Evolutionary conservation across 2,329 filamentous ascomycete genomes (phyloP).

Genomic region (Stagonosporopsis vannaccii): DNA sequence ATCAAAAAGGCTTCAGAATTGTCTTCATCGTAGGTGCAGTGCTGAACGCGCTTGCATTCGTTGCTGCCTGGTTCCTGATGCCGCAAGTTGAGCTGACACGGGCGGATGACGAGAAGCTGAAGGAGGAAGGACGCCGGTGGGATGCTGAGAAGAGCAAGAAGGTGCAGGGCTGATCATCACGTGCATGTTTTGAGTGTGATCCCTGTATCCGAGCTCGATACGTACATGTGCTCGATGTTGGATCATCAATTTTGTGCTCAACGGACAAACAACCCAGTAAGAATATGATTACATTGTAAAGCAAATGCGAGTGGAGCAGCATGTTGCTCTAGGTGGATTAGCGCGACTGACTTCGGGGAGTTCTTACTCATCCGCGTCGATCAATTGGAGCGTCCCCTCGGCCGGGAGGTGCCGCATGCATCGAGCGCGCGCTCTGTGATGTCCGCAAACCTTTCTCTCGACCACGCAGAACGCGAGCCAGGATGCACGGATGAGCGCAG

Average conservation of each 20-base stretch:
- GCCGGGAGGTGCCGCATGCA: slow-evolving; percentile 12
- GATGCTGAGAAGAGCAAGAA: slow-evolving; percentile 13
- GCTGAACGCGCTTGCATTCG: slow-evolving; percentile 25
- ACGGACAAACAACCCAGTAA: neutral
- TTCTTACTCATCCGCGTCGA: slow-evolving; percentile 2
- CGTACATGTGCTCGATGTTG: neutral
- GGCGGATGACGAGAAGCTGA: slow-evolving; percentile 26
- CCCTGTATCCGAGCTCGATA: neutral
- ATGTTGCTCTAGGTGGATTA: too few species aligned
- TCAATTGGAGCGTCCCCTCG: neutral
- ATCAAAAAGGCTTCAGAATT: slow-evolving; percentile 26
- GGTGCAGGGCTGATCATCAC: neutral
- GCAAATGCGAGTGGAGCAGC: too few species aligned
- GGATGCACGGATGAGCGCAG: neutral
- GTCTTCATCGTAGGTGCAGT: slow-evolving; percentile 28
- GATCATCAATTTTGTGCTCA: neutral
- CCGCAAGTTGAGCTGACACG: slow-evolving; percentile 27
- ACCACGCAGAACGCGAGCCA: neutral
- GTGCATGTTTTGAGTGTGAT: neutral
- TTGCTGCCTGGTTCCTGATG: slow-evolving; percentile 29
- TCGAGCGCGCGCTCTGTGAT: slow-evolving; percentile 2
- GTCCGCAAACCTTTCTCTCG: slow-evolving; percentile 3
- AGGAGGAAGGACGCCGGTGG: slow-evolving; percentile 27
- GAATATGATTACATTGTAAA: too few species aligned
- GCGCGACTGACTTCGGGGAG: neutral